phyloP scores from a whole-genome alignment of 495 filamentous ascomycete genomes.

The Chaetomium tenue region DNA sequence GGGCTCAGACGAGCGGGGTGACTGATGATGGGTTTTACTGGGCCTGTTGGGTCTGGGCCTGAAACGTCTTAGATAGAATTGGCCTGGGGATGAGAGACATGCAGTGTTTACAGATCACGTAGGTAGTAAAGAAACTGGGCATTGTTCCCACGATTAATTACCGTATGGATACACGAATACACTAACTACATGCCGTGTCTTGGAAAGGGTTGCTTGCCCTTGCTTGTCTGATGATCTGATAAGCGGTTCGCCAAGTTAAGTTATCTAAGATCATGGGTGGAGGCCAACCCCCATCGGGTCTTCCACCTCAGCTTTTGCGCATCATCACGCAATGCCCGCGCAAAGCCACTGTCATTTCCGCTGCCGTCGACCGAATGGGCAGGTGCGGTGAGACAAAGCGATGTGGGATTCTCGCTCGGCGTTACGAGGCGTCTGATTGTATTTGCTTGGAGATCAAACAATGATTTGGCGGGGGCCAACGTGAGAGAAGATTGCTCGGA shows the following conservation, averaged over 20 bases:
- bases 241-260: background rate
- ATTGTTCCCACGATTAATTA: too few relatives aligned
- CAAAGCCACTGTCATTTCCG: slow-evolving; percentile 15
- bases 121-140: too few relatives aligned
- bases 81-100: background rate
- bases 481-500: background rate
- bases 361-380: background rate
- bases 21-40: background rate
- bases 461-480: background rate
- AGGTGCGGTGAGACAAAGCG: background rate
- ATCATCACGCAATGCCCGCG: slow-evolving; percentile 21
- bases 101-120: too few relatives aligned
- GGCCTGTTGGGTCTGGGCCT: background rate
- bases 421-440: slow-evolving; percentile 11
- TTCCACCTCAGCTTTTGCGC: background rate
- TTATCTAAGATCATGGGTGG: background rate
- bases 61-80: background rate
- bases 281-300: background rate
- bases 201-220: background rate
- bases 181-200: too few relatives aligned
- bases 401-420: slow-evolving; percentile 15
- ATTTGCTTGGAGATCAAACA: too few relatives aligned
- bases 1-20: background rate
- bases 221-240: slow-evolving; percentile 8
- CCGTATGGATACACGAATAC: too few relatives aligned